A percentile compares a stretch with the other conserved stretches of the same genome.
phyloP scores from a whole-genome alignment of 148 eudicot species.

The Cornus florida region DNA sequence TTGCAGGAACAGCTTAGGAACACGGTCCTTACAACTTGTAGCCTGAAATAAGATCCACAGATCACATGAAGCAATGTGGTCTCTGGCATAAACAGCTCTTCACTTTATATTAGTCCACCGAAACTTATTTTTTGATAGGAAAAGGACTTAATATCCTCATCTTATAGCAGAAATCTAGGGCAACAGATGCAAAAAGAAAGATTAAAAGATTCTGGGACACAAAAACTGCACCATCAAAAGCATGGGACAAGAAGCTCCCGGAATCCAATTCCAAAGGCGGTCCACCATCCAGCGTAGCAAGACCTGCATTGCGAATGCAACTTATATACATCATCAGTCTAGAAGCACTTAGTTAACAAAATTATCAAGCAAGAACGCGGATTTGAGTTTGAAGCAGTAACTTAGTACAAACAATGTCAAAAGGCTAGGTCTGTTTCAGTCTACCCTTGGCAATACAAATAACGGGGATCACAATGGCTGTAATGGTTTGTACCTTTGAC shows the following conservation, averaged over 20 bases:
- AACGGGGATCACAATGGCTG: too few relatives aligned
- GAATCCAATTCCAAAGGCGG: slow-evolving; percentile 59
- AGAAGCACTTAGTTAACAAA: not conserved
- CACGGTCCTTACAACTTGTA: not conserved
- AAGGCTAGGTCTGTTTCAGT: too few relatives aligned
- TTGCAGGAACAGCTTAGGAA: too few relatives aligned
- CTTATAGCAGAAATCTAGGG: slow-evolving; percentile 86
- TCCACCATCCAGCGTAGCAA: slow-evolving; percentile 69
- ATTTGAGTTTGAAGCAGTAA: too few relatives aligned
- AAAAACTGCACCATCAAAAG: slow-evolving; percentile 52
- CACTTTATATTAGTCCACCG: slow-evolving; percentile 16
- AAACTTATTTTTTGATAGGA: slow-evolving; percentile 49
- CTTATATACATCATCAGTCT: not conserved
- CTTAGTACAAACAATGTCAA: too few relatives aligned
- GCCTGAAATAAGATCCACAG: not conserved
- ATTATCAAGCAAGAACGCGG: not conserved
- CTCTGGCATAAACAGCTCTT: not conserved
- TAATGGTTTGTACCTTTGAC: slow-evolving; percentile 60
- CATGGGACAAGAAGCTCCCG: slow-evolving; percentile 57
- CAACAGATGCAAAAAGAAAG: slow-evolving; percentile 81
- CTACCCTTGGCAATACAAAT: too few relatives aligned
- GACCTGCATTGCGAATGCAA: slow-evolving; percentile 48
- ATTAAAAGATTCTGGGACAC: slow-evolving; percentile 72
- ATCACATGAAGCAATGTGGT: not conserved
- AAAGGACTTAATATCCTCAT: slow-evolving; percentile 70